Base-by-base conservation (phyloP, 768 basidiomycete species). In the Lactifluus echinatus region DNA sequence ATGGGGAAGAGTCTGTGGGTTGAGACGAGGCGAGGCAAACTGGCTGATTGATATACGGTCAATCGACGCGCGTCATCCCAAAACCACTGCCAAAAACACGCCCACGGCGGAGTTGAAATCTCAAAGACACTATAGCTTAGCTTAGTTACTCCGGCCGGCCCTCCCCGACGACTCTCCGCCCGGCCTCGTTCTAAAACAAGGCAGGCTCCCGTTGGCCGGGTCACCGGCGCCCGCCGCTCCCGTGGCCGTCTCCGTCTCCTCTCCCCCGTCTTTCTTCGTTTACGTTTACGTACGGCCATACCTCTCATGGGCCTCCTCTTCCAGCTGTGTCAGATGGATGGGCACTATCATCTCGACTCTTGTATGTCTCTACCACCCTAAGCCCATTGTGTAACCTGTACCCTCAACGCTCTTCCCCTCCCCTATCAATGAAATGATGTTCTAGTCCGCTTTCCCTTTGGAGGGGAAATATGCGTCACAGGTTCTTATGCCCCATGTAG, bases 1-100 rank as follows among this genome's bases (percentile, higher is more conserved):
- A 57, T 63, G 33, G 39, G 29, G 57, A n/a, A n/a, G n/a, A n/a
- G n/a, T n/a, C n/a, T n/a, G n/a, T n/a, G n/a, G n/a, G n/a, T n/a
- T n/a, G n/a, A n/a, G n/a, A n/a, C n/a, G n/a, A n/a, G n/a, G n/a
- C n/a, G 26, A 34, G 11, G n/a, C 31, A 31, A 10, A 31, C 10
- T 4, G 10, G 4, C 5, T 5, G 31, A 40, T n/a, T 4, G 47
- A 31, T 23, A 11, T 36, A 31, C n/a, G 8, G 39, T 57, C 3
- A 42, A 14, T 39, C 24, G 57, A 58, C 57, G 57, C 58, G 58
- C 58, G 58, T 59, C 58, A 59, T 56, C 8, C 31, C 31, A n/a
- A n/a, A n/a, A 31, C 31, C 31, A 2, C 39, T n/a, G 2, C 4
- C n/a, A 1, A 19, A 40, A 19, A 17, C 42, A 21, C 42, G 40